Conservation (phyloP, 1,284 basidiomycete species). For the Trichosporon sp. region DNA sequence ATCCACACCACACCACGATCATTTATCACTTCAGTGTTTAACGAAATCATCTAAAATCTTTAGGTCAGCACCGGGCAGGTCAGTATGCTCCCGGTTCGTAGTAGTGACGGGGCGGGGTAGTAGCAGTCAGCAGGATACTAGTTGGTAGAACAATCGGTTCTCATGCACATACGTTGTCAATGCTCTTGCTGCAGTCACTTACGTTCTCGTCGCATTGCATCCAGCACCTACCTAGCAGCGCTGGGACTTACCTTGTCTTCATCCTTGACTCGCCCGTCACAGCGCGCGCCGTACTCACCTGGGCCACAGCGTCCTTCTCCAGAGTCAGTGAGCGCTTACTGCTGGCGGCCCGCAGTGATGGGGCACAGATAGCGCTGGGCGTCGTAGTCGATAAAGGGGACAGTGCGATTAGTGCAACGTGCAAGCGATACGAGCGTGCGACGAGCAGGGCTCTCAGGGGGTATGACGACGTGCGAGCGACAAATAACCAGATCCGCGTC, state of each 20-base stretch:
- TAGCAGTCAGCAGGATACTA: background rate
- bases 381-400: too few relatives aligned
- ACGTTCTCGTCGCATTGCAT: background rate
- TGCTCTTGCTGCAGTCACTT: background rate
- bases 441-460: too few relatives aligned
- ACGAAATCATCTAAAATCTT: background rate
- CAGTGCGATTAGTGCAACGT: too few relatives aligned
- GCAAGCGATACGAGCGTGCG: too few relatives aligned
- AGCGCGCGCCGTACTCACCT: background rate
- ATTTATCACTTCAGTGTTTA: background rate
- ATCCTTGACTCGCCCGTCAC: background rate
- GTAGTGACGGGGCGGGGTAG: background rate
- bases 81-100: background rate
- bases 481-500: too few relatives aligned
- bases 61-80: background rate
- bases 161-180: background rate
- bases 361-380: too few relatives aligned
- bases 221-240: too few relatives aligned
- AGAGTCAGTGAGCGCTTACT: too few relatives aligned
- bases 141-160: background rate
- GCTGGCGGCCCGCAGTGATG: too few relatives aligned
- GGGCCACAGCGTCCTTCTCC: too few relatives aligned
- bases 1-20: background rate
- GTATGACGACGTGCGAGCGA: too few relatives aligned
- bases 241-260: background rate